Base-by-base conservation (phyloP, 352 stramenopile species). In the Globisporangium ultimum region DNA sequence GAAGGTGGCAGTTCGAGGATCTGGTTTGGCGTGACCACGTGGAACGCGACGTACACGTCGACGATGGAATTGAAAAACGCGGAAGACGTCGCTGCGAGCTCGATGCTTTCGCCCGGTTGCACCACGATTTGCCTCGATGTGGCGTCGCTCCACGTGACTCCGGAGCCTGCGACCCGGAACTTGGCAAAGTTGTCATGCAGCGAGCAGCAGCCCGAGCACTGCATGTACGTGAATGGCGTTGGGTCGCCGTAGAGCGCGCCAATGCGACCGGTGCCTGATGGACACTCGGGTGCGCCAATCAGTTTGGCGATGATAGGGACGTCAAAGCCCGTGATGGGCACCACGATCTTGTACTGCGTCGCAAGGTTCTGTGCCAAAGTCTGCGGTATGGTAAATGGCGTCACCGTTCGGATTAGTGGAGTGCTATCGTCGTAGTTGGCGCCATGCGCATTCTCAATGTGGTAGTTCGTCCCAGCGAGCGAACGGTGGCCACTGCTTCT, bases 1-100 rank as follows among this genome's bases (percentile, higher is more conserved):
- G 68, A 28, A 67, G 64, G 22, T 5, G 67, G 61, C 14, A 93
- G 67, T 45, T 90, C 71, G 0, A 91, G 11, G 53, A 90, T 75
- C n/a, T 80, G 74, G 61, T 90, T 93, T 3, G 79, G 58, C 0
- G 80, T 89, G 36, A 89, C 68, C 14, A 89, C 66, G 46, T 93
- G 84, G 60, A 93, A 93, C 21, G 63, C 79, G 5, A 93, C 5
- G 60, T 84, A 88, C 7, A 91, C 79, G 50, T 90, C 78, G 1
- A 76, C 60, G 53, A 82, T 60, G 13, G 84, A 70, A 61, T 87
- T 88, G 61, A 90, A 91, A 21, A 72, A 71, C 3, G 61, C 34
- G 0, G 84, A 78, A 1, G 79, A 76, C n/a, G 59, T 68, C 6
- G 72, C 73, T 14, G 66, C 55, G 5, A 91, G 59, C 50, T 89